A percentile compares a stretch with the other conserved stretches of the same genome.
phyloP scores from a whole-genome alignment of 2,329 filamentous ascomycete genomes.

The Sporothrix variecibatus region DNA sequence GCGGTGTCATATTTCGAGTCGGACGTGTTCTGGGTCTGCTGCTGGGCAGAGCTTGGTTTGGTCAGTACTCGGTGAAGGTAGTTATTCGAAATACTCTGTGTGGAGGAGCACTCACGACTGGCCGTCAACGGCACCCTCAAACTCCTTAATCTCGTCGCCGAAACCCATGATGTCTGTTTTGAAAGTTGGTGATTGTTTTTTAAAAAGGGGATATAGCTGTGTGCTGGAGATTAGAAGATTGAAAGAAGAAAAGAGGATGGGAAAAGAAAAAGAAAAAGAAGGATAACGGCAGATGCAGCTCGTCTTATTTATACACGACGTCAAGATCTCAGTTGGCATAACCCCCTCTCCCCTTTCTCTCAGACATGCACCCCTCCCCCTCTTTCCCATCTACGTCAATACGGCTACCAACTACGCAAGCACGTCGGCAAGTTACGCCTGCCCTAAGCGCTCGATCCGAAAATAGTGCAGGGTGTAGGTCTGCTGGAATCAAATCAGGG shows the following conservation, averaged over 20 bases:
- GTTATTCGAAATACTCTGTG: no score
- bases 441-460: constrained; percentile 5
- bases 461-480: background rate
- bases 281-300: background rate
- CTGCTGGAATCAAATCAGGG: background rate
- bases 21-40: constrained; percentile 35
- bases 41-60: constrained; percentile 37
- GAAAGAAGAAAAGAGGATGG: background rate
- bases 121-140: constrained; percentile 38
- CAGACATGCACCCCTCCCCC: background rate
- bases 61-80: background rate
- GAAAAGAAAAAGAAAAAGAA: background rate
- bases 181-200: constrained; percentile 6
- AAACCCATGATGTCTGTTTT: constrained; percentile 30
- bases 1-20: constrained; percentile 39
- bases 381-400: background rate
- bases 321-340: background rate
- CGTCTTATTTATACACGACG: constrained; percentile 17
- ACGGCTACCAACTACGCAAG: background rate
- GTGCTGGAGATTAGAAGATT: background rate
- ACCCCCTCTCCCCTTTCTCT: background rate
- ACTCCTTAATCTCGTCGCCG: constrained; percentile 38
- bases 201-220: background rate
- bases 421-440: background rate
- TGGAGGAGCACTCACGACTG: constrained; percentile 31